These are phyloP conservation scores for Tulasnella sp. DNA, from an alignment of 768 basidiomycete species.

Conservation along the genomic window DNA sequence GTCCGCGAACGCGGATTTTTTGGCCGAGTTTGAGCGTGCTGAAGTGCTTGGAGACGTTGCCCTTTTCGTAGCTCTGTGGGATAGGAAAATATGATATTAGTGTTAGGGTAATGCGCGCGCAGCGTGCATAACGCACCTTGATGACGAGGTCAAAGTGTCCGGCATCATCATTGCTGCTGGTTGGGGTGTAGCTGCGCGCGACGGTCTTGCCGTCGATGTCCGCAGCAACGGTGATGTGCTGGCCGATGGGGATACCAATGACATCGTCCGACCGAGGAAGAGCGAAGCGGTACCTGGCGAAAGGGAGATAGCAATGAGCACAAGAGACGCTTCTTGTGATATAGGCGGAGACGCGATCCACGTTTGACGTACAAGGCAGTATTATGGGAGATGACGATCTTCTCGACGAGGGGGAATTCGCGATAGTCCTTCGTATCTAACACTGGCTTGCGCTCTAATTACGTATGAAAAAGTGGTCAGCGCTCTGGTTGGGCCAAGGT, in stretches of 20 bases:
- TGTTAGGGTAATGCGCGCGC: background rate
- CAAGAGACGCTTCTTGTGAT: background rate
- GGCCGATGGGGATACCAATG: constrained; percentile 92
- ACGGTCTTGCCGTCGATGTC: constrained; percentile 89
- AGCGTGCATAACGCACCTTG: constrained; percentile 59
- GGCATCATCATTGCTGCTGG: constrained; percentile 84
- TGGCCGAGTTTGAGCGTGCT: constrained; percentile 80
- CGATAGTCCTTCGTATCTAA: constrained; percentile 75
- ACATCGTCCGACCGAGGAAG: constrained; percentile 68
- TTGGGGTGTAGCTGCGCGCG: constrained; percentile 91
- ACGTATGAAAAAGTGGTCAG: constrained; percentile 19
- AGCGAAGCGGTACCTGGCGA: constrained; percentile 82
- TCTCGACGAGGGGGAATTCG: constrained; percentile 74
- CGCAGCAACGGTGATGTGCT: constrained; percentile 90
- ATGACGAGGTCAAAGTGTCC: constrained; percentile 96
- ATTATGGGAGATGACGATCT: constrained; percentile 85
- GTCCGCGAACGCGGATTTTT: constrained; percentile 86
- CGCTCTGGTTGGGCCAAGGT: too few relatives aligned
- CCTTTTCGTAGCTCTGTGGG: constrained; percentile 85
- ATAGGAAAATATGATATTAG: background rate
- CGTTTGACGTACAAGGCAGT: constrained; percentile 72
- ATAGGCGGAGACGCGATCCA: background rate
- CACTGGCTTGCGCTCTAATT: constrained; percentile 59
- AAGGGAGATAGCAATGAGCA: constrained; percentile 16
- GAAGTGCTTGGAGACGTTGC: constrained; percentile 90